Conservation (phyloP, 140 eudicot genomes). For the Cichorium intybus region DNA sequence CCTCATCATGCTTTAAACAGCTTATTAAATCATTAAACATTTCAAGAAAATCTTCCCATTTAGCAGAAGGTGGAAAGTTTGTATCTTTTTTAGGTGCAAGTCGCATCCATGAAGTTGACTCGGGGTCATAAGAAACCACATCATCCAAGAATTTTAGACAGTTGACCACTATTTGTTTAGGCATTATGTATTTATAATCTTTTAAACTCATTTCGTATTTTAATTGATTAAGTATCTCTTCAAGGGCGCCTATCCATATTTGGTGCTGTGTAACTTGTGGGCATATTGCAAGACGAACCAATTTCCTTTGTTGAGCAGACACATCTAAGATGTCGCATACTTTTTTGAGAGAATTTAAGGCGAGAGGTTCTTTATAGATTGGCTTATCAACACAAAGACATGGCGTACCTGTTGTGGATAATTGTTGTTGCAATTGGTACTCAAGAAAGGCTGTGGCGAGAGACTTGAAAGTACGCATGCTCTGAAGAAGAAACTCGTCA, state of each 20-base stretch:
- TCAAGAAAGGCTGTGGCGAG: conserved; percentile 43
- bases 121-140: conserved; percentile 46
- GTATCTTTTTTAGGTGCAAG: conserved; percentile 43
- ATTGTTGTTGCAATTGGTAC: conserved; percentile 34
- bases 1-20: conserved; percentile 55
- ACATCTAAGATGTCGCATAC: conserved; percentile 53
- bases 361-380: conserved; percentile 42
- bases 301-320: conserved; percentile 81
- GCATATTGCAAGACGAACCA: conserved; percentile 57
- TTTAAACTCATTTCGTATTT: conserved; percentile 42
- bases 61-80: conserved; percentile 36
- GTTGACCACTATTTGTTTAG: conserved; percentile 53
- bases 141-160: conserved; percentile 62
- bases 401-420: conserved; percentile 15
- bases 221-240: conserved; percentile 52
- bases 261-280: conserved; percentile 84
- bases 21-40: conserved; percentile 62
- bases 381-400: conserved; percentile 38
- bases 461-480: conserved; percentile 59
- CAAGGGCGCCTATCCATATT: conserved; percentile 65
- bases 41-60: conserved; percentile 83
- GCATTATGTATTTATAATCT: conserved; percentile 30
- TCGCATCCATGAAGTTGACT: conserved; percentile 88
- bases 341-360: conserved; percentile 53
- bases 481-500: conserved; percentile 47